Evolutionary conservation across 169 alveolate genomes (phyloP).

Genomic region (Theileria parva): DNA sequence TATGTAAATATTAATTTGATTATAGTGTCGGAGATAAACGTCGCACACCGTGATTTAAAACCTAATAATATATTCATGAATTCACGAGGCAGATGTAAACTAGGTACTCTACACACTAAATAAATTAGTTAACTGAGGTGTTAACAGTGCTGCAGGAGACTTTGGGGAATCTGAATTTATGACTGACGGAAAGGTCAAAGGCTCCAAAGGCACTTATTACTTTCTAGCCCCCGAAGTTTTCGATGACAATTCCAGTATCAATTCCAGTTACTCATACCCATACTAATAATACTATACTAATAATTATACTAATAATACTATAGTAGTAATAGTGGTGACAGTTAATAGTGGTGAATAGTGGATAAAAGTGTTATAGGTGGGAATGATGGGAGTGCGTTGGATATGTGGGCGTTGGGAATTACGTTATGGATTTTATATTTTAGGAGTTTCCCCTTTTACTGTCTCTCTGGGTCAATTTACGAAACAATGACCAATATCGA

Average conservation of each 20-base stretch:
- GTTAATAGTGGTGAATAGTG: background rate
- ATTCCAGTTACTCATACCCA: no score
- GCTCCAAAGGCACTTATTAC: constrained; percentile 40
- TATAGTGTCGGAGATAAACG: constrained; percentile 36
- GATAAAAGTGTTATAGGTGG: background rate
- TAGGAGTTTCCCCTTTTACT: constrained; percentile 28
- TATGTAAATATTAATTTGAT: background rate
- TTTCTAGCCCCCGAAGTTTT: constrained; percentile 48
- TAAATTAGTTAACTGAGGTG: background rate
- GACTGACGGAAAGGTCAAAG: constrained; percentile 26
- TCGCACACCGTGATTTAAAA: constrained; percentile 73
- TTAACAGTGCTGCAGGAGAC: constrained; percentile 62
- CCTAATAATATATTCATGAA: constrained; percentile 72
- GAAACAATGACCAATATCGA: constrained; percentile 18
- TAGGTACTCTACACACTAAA: constrained; percentile 1
- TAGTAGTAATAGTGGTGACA: background rate
- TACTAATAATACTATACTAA: no score
- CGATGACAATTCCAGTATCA: background rate
- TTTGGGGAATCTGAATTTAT: constrained; percentile 66
- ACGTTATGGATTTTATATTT: constrained; percentile 40
- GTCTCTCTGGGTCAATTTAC: background rate
- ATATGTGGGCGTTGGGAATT: constrained; percentile 59
- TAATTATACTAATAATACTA: background rate
- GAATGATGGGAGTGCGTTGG: constrained; percentile 36
- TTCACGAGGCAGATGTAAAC: constrained; percentile 53